phyloP scores from a whole-genome alignment of 106 monocot genomes.

The Apostasia ramifera region DNA sequence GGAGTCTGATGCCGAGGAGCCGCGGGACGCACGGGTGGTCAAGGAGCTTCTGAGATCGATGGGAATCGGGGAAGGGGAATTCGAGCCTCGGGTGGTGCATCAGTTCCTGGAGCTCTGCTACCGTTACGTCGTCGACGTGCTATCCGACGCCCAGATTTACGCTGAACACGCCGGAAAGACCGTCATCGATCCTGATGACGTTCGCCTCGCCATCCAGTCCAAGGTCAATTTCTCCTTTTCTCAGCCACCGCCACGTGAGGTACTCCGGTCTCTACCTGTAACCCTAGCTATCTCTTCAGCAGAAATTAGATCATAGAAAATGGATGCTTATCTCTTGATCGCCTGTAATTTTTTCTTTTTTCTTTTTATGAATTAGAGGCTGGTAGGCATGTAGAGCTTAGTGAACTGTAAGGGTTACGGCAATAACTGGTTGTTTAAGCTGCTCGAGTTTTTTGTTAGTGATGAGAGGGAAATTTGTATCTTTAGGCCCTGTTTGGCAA shows the following conservation, averaged over 20 bases:
- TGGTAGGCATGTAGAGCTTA: too few relatives aligned
- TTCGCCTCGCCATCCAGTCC: constrained; percentile 87
- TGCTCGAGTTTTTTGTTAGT: too few relatives aligned
- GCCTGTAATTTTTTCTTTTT: too few relatives aligned
- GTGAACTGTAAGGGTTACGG: too few relatives aligned
- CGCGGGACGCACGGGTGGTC: constrained; percentile 80
- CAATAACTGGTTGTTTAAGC: too few relatives aligned
- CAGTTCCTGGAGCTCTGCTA: constrained; percentile 92
- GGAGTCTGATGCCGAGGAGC: constrained; percentile 29
- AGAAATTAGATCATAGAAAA: too few relatives aligned
- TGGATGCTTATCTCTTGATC: too few relatives aligned
- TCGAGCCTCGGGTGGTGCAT: constrained; percentile 78
- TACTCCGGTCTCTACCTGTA: constrained; percentile 8
- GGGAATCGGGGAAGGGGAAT: constrained; percentile 72
- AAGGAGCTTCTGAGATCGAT: constrained; percentile 80
- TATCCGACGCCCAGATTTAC: constrained; percentile 77
- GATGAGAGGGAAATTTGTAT: too few relatives aligned
- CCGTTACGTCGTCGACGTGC: constrained; percentile 86
- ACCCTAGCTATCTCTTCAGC: neutral
- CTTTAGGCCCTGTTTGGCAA: too few relatives aligned
- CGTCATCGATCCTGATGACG: constrained; percentile 77
- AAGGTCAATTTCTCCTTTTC: constrained; percentile 96
- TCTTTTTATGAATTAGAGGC: too few relatives aligned
- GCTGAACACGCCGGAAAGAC: constrained; percentile 87
- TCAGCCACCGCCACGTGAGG: constrained; percentile 98